Evolutionary conservation across 2,329 filamentous ascomycete species (phyloP).

Genomic region (Paraphoma chrysanthemicola): DNA sequence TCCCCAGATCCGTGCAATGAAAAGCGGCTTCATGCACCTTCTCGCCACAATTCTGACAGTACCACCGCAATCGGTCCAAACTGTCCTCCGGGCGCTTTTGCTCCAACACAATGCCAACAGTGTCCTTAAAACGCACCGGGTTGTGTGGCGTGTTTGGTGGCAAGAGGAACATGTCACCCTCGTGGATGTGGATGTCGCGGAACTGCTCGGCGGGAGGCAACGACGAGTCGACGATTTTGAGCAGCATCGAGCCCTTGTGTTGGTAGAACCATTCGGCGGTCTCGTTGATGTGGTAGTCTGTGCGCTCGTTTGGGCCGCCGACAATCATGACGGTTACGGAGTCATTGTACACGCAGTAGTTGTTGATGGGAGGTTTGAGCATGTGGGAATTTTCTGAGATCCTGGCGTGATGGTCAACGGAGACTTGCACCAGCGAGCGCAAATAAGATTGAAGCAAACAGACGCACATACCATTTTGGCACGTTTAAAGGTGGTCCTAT

Average conservation of each 20-base stretch:
- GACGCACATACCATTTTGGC: constrained; percentile 47
- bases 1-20: constrained; percentile 87
- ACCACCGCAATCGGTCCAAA: constrained; percentile 87
- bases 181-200: constrained; percentile 84
- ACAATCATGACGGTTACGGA: constrained; percentile 90
- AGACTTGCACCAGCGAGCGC: neutral
- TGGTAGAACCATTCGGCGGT: constrained; percentile 99
- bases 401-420: constrained; percentile 60
- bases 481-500: constrained; percentile 47
- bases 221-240: constrained; percentile 79
- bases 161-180: constrained; percentile 93
- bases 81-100: constrained; percentile 75
- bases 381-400: constrained; percentile 90
- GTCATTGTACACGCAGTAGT: constrained; percentile 94
- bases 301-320: constrained; percentile 92
- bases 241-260: constrained; percentile 88
- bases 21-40: constrained; percentile 88
- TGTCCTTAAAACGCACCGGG: constrained; percentile 89
- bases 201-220: constrained; percentile 60
- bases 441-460: neutral
- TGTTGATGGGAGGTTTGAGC: constrained; percentile 92
- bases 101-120: constrained; percentile 93
- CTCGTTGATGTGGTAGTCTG: constrained; percentile 97
- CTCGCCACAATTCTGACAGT: constrained; percentile 74
- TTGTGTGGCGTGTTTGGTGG: constrained; percentile 97